Percentiles rank a stretch among this genome's conserved stretches.
These are phyloP conservation scores for Sphaerobolus stellatus DNA, from an alignment of 1,284 basidiomycete genomes.

Conservation along the genomic window DNA sequence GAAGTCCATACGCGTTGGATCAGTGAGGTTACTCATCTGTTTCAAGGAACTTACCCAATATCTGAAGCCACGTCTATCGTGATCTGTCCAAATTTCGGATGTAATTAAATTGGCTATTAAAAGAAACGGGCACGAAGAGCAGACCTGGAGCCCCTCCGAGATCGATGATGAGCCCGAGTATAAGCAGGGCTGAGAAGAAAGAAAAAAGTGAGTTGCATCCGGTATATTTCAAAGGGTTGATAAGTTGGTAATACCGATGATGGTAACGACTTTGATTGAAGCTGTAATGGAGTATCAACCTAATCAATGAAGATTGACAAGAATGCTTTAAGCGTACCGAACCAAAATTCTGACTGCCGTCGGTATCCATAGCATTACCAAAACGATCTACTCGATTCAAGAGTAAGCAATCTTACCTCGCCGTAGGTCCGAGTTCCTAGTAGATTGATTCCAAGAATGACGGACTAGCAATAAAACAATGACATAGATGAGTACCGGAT, in stretches of 20 bases:
- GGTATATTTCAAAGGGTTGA: slow-evolving; percentile 52
- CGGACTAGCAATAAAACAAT: slow-evolving; percentile 27
- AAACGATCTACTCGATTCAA: not conserved
- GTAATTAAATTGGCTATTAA: not conserved
- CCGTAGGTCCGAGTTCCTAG: slow-evolving; percentile 48
- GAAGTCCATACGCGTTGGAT: not conserved
- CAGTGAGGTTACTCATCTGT: not conserved
- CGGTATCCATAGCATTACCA: not conserved
- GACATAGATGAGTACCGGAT: not conserved
- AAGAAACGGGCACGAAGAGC: not conserved
- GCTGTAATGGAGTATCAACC: not conserved
- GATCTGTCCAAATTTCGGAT: not conserved
- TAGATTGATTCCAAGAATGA: slow-evolving; percentile 77
- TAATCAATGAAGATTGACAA: not conserved
- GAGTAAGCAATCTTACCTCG: slow-evolving; percentile 35
- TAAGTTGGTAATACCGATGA: slow-evolving; percentile 56
- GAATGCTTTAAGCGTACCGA: slow-evolving; percentile 34
- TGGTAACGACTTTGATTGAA: slow-evolving; percentile 79
- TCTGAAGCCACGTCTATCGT: slow-evolving; percentile 16
- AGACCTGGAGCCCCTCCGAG: slow-evolving; percentile 62
- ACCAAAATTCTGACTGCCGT: slow-evolving; percentile 11
- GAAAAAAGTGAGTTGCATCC: no score
- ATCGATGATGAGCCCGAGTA: slow-evolving; percentile 67
- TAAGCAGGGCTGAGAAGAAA: slow-evolving; percentile 31
- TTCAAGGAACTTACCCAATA: slow-evolving; percentile 9